Conservation (phyloP, 164 flowering plant species). For the Stephania japonica region DNA sequence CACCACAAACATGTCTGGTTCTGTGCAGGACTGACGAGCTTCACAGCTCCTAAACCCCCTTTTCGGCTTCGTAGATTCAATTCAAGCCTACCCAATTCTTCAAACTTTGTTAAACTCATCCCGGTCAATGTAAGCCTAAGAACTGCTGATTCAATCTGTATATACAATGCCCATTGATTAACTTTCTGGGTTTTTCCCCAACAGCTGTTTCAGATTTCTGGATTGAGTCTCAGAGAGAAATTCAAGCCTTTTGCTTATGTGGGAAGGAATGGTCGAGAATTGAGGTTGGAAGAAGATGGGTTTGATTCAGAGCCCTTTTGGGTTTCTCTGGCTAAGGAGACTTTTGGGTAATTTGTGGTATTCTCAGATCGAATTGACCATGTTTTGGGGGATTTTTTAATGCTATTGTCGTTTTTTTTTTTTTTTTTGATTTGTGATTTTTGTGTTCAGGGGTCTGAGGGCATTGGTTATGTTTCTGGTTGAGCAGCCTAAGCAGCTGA, state of each 20-base stretch:
- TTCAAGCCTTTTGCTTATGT: conserved; percentile 17
- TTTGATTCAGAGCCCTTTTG: conserved; percentile 34
- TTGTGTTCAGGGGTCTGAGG: conserved; percentile 40
- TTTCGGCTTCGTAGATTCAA: conserved; percentile 2
- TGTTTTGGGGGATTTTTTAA: too few species aligned
- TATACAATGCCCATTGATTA: background rate
- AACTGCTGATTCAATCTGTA: background rate
- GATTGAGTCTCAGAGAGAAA: background rate
- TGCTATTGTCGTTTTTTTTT: background rate
- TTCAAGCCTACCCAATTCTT: background rate
- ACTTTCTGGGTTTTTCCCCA: background rate
- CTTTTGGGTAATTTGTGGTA: conserved; percentile 27
- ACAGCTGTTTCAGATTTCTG: conserved; percentile 16
- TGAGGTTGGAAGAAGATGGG: conserved; percentile 23
- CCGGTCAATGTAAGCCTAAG: background rate
- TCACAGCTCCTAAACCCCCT: conserved; percentile 1
- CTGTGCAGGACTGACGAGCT: conserved; percentile 7
- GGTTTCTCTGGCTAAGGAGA: conserved; percentile 30
- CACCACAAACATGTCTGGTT: background rate
- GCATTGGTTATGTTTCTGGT: conserved; percentile 46
- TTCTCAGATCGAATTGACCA: background rate
- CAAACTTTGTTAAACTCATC: background rate
- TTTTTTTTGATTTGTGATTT: background rate
- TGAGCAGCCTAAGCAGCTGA: conserved; percentile 88
- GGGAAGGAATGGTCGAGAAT: conserved; percentile 23